Evolutionary conservation across 306 rosid genomes (phyloP), one percentile per base, ranked within the genome.

Genomic region (Clitoria ternatea): DNA sequence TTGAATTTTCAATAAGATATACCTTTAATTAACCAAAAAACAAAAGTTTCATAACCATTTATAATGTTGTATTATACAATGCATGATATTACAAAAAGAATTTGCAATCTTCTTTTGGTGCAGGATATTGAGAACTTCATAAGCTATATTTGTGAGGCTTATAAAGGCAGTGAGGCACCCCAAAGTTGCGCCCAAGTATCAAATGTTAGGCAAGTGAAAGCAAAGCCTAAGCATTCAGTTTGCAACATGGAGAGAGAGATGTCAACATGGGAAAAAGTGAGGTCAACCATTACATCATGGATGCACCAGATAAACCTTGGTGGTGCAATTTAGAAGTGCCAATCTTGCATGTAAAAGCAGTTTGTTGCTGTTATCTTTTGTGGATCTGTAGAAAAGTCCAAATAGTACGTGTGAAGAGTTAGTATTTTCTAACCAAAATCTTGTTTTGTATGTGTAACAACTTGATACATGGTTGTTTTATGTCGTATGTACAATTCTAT

Each of bases 61-160:
- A 11, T 19, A n/a, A n/a, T n/a, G 18, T 15, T 18, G 10, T 69
- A 13, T 33, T 19, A 53, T 32, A 15, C 9, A 36, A 24, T 36
- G 13, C 47, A 39, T 57, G 20, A 48, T 48, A 32, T 24, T 20
- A 22, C 60, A 52, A 30, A n/a, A n/a, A n/a, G n/a, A n/a, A n/a
- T n/a, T n/a, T 48, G 54, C 13, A 45, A 56, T 7, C 62, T 52
- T 69, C 53, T 62, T n/a, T 12, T 70, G 73, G 49, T 74, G 55
- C 74, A 91, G 99, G 97, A 94, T 69, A 91, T 80, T 33, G 92
- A 89, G 50, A 83, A 87, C 86, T 81, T 89, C 66, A 10, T 89
- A 32, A 85, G 78, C 79, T 87, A 91, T 57, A 33, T 94, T 42
- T 94, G 99, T 65, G 74, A 83, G 42, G 96, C 96, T 42, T 94